Evolutionary conservation across 768 basidiomycete species (phyloP), one percentile per base, ranked within the genome.

Genomic region (Lactarius tabidus): DNA sequence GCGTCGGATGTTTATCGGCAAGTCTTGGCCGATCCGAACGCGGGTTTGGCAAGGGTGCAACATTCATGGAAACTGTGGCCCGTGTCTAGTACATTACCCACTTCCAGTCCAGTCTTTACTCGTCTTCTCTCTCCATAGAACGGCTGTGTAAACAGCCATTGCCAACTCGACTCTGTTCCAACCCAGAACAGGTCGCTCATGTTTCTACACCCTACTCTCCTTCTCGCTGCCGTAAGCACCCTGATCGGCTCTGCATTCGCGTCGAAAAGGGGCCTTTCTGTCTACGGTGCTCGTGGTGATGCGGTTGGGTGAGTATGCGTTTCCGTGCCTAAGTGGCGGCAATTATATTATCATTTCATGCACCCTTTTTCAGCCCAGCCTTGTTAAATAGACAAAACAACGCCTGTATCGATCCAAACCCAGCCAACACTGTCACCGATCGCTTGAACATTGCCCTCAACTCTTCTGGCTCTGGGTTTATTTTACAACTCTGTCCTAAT

Each of bases 391-490:
- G 53, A 52, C 31, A 12, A 12, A 59, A 56, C 36, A 53, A 23
- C 26, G 31, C 33, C 28, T 77, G 76, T 67, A 71, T 75, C 29
- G 61, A 76, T n/a, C 78, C 88, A 26, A 78, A 85, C 68, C 87
- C 90, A 7, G 75, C 79, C 8, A 84, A 85, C 38, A 84, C 87
- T 23, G 65, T 84, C 2, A 86, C 89, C 4, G 82, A 85, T 72
- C 83, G 88, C 23, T 73, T 91, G 63, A 89, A 91, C 72, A 77
- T 73, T 0, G 81, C 87, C 39, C 81, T 91, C 53, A 84, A 82
- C 64, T 82, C 85, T 6, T 85, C 86, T 23, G 88, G 90, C 15
- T 72, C 82, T 51, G 87, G 86, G 29, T 93, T 85, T 72, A 78
- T 79, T 7, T 81, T 95, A 6, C 78, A 76, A 17, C 79, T 95